phyloP scores from a whole-genome alignment of 768 basidiomycete species.

The Mycena sanguinolenta region DNA sequence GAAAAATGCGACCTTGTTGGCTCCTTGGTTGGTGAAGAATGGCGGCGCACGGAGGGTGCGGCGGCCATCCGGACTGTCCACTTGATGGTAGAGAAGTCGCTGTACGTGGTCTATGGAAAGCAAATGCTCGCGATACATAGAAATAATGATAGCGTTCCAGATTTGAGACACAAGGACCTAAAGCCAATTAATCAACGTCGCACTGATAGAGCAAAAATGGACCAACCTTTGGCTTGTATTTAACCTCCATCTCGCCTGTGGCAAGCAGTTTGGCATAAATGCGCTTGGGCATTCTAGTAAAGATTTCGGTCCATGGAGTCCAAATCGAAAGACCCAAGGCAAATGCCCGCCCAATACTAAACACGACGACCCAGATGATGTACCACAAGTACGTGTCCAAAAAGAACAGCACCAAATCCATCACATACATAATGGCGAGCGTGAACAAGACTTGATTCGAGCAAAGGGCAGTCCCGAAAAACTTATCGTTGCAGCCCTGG shows the following conservation, averaged over 20 bases:
- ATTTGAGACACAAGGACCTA: slow-evolving; percentile 96
- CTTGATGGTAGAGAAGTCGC: slow-evolving; percentile 96
- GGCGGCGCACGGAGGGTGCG: slow-evolving; percentile 95
- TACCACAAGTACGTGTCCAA: slow-evolving; percentile 99
- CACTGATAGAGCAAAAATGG: neutral
- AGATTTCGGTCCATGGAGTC: slow-evolving; percentile 99
- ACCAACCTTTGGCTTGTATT: slow-evolving; percentile 96
- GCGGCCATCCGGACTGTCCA: slow-evolving; percentile 89
- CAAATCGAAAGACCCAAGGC: slow-evolving; percentile 95
- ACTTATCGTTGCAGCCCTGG: slow-evolving; percentile 88
- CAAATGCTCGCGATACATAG: slow-evolving; percentile 99
- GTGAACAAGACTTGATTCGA: slow-evolving; percentile 95
- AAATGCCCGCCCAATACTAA: slow-evolving; percentile 92
- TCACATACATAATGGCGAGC: slow-evolving; percentile 97
- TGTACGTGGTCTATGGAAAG: slow-evolving; percentile 99
- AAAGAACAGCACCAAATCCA: slow-evolving; percentile 99
- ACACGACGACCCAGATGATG: slow-evolving; percentile 98
- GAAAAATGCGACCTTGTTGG: slow-evolving; percentile 89
- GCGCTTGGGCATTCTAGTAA: slow-evolving; percentile 94
- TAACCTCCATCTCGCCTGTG: slow-evolving; percentile 98
- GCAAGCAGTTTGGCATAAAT: slow-evolving; percentile 98
- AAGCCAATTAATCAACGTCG: slow-evolving; percentile 6
- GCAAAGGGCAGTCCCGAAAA: slow-evolving; percentile 86
- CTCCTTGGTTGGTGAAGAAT: slow-evolving; percentile 94
- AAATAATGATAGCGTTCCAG: slow-evolving; percentile 99